Evolutionary conservation across 2,329 filamentous ascomycete species (phyloP).

Genomic region (Xylaria sp.): DNA sequence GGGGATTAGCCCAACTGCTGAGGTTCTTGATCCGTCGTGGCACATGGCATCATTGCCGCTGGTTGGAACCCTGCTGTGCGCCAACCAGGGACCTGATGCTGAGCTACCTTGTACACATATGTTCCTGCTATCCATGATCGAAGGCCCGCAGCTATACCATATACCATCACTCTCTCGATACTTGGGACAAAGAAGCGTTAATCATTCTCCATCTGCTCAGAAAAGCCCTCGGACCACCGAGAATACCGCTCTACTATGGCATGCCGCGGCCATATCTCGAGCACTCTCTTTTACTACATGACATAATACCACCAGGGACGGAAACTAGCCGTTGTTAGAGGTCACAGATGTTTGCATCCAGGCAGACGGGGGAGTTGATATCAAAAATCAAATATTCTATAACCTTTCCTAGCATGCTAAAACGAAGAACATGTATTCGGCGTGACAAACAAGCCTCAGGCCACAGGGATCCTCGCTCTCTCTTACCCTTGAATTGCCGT

Average conservation of each 20-base stretch:
- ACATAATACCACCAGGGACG: slow-evolving; percentile 7
- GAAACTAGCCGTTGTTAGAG: slow-evolving; percentile 7
- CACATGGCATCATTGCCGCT: neutral
- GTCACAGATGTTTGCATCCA: neutral
- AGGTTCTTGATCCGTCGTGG: slow-evolving; percentile 8
- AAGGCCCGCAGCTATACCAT: neutral
- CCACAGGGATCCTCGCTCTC: neutral
- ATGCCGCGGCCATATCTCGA: neutral
- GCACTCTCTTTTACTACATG: slow-evolving; percentile 11
- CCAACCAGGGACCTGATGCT: neutral
- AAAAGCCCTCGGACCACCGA: neutral
- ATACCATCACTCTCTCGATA: neutral
- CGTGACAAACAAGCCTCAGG: neutral
- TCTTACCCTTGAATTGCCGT: neutral
- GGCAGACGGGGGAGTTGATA: neutral
- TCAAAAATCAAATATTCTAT: neutral
- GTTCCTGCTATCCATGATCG: neutral
- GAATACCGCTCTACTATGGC: neutral
- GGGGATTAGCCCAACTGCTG: neutral
- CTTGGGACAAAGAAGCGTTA: neutral
- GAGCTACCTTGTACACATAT: neutral
- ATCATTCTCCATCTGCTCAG: neutral
- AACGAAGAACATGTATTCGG: neutral
- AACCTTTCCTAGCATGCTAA: neutral
- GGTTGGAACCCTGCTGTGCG: neutral